Conservation (phyloP, 768 basidiomycete genomes). For the Sistotremastrum suecicum region DNA sequence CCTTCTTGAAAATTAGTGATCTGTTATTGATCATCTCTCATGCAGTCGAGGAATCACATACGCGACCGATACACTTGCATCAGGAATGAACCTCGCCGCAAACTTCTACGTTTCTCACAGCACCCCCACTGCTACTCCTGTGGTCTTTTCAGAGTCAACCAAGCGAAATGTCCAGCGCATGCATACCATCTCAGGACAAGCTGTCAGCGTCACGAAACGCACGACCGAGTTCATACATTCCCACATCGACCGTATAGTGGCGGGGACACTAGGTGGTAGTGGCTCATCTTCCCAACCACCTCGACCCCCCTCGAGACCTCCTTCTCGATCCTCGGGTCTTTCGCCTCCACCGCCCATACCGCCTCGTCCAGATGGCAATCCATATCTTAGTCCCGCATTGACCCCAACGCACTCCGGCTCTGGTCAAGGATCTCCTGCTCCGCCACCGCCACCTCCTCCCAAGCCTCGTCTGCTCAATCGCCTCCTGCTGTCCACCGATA, state of each 20-base stretch:
- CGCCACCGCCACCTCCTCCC: conserved; percentile 3
- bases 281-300: conserved; percentile 8
- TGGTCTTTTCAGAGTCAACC: conserved; percentile 47
- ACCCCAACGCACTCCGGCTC: conserved; percentile 1
- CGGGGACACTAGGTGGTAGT: conserved; percentile 17
- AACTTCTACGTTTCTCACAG: conserved; percentile 47
- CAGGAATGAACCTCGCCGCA: conserved; percentile 47
- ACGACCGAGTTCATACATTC: conserved; percentile 47
- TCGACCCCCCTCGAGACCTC: conserved; percentile 9
- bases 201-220: conserved; percentile 48
- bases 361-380: background rate
- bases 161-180: conserved; percentile 43
- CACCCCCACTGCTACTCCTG: conserved; percentile 32
- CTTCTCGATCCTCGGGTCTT: conserved; percentile 1
- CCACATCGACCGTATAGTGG: conserved; percentile 44
- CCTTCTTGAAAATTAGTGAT: conserved; percentile 1
- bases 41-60: conserved; percentile 52
- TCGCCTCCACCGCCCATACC: conserved; percentile 20
- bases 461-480: conserved; percentile 30
- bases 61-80: conserved; percentile 47
- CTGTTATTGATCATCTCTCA: conserved; percentile 1
- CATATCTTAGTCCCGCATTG: too few relatives aligned
- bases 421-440: conserved; percentile 1
- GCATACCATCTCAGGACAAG: conserved; percentile 51
- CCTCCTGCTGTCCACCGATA: conserved; percentile 47